phyloP scores from a whole-genome alignment of 2,329 filamentous ascomycete genomes.

The Pseudogymnoascus sp. region DNA sequence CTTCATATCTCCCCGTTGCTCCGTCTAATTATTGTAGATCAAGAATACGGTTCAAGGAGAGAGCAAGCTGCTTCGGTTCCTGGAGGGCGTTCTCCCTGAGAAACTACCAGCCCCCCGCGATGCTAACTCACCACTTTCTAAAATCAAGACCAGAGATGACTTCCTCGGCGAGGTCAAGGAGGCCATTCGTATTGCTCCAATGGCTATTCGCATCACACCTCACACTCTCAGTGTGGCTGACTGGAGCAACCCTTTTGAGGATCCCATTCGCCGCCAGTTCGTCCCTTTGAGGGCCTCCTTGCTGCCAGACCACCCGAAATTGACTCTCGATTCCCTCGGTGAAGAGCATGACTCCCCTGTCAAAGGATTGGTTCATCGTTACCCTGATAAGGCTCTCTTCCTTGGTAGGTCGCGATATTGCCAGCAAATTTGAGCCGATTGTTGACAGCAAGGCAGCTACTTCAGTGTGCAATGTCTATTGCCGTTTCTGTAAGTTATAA shows the following conservation, averaged over 20 bases:
- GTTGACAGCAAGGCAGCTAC: conserved; percentile 37
- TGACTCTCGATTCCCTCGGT: conserved; percentile 51
- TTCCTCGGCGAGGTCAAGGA: conserved; percentile 48
- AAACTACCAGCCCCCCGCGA: conserved; percentile 33
- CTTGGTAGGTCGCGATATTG: conserved; percentile 39
- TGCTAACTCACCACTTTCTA: conserved; percentile 21
- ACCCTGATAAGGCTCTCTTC: conserved; percentile 56
- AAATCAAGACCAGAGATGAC: conserved; percentile 41
- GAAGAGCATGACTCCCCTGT: conserved; percentile 51
- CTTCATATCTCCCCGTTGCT: background rate
- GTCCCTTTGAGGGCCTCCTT: conserved; percentile 48
- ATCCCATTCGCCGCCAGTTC: conserved; percentile 55
- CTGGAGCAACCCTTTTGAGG: conserved; percentile 51
- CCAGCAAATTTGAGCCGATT: background rate
- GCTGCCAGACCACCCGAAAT: conserved; percentile 45
- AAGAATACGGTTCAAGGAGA: conserved; percentile 44
- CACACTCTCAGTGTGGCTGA: conserved; percentile 53
- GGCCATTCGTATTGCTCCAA: conserved; percentile 48
- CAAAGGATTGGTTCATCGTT: conserved; percentile 53
- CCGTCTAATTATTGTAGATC: conserved; percentile 27
- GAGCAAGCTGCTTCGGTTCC: conserved; percentile 41
- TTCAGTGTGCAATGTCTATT: conserved; percentile 56
- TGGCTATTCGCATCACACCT: conserved; percentile 54
- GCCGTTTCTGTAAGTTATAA: conserved; percentile 42
- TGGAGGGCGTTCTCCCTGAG: conserved; percentile 43